Base-by-base conservation (phyloP, 495 filamentous ascomycete genomes). In the Penicillium taxi region DNA sequence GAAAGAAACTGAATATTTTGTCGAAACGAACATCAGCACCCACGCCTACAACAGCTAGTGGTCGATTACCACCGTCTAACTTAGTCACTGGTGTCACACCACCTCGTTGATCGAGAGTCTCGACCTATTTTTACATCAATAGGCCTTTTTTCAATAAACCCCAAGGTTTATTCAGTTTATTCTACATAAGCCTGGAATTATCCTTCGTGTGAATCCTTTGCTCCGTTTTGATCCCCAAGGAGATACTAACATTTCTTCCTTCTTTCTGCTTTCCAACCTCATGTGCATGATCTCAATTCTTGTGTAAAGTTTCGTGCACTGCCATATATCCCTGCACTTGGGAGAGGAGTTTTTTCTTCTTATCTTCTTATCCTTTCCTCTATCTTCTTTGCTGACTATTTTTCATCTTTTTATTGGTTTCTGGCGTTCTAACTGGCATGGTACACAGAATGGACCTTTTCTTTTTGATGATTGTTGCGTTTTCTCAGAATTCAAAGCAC, bases 1-100 rank as follows among this genome's bases (percentile, higher is more conserved):
- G 70, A 37, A 76, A 74, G 59, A 81, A 79, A 48, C 67, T 76
- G 38, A 63, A 67, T 12, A 42, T 72, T 1, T 59, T 80, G 15
- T 58, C 72, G 2, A 74, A 74, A 40, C 73, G 72, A 18, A 45
- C 60, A 13, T 68, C 69, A 19, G 57, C 57, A n/a, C 61, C 67
- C 9, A 53, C 64, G 1, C 52, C 58, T 1, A 56, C 50, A 0
- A 23, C 33, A 26, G 37, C 45, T 21, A 52, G 47, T 35, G 52
- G 51, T 27, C 56, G 59, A 32, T 44, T 58, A 28, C 46, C 54
- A 2, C 42, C 59, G 17, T 61, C 64, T 2, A 64, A 55, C 12
- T 13, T 61, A 20, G 55, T 44, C 9, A 49, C 53, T 6, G 62
- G 55, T 14, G 54, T 53, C 11, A 59, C 59, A 8, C 50, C 58